Base-by-base conservation (phyloP, 768 basidiomycete species). In the Russula foetens region DNA sequence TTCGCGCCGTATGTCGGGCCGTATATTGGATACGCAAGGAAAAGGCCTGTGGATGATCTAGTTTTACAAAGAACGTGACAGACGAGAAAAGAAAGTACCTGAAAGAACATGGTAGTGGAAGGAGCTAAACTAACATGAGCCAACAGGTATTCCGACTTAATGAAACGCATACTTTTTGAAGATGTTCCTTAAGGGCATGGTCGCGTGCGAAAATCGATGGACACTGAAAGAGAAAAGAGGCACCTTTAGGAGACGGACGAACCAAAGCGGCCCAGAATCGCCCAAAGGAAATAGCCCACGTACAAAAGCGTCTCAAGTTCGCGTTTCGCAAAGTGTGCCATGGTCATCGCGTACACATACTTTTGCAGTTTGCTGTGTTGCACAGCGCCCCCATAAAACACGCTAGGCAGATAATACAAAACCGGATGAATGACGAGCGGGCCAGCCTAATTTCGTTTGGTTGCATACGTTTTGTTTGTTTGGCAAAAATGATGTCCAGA, bases 121-220 rank as follows among this genome's bases (percentile, higher is more conserved):
- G 8, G 88, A 97, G 74, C 96, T 98, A 43, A 45, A 24, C 24
- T n/a, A 12, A 21, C 3, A 35, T 51, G n/a, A 64, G 26, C 26
- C 44, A 14, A 23, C 41, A 64, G 26, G 28, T 41, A 17, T n/a
- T 21, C n/a, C 1, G 7, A 33, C 39, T 3, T 6, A 39, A 46
- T 4, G 23, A 33, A 33, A 26, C 28, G 66, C 81, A 29, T 57
- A 97, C 96, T 99, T 99, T 72, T 86, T 89, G 77, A 96, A 86
- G 38, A 98, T 81, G 70, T 92, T 90, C 60, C 69, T 68, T 59
- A 86, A 73, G 1, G 96, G 97, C 90, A 98, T 96, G 0, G 96
- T 97, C 1, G 85, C 89, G 73, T 93, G 84, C 31, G 94, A 98
- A 79, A 98, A 98, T 12, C 91, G 88, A 71, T 99, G 97, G 1